Evolutionary conservation across 306 rosid genomes (phyloP).

Genomic region (Sicyos baderoa): DNA sequence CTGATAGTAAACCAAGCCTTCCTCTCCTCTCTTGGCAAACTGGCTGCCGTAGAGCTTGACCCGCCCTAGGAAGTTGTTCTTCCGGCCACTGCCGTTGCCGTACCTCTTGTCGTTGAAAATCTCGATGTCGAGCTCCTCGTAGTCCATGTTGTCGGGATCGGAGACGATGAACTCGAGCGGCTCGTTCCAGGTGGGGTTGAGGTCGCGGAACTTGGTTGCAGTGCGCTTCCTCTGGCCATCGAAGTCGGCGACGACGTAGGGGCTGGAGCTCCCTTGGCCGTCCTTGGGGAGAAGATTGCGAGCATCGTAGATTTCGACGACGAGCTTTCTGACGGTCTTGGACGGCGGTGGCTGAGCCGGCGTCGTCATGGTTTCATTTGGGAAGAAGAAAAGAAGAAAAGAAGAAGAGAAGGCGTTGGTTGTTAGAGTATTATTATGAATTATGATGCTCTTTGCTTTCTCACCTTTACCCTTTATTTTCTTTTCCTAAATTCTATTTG

Average conservation of each 20-base stretch:
- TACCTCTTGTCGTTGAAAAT: conserved; percentile 73
- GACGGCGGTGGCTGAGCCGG: conserved; percentile 25
- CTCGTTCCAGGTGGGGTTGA: conserved; percentile 84
- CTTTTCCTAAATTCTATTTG: neutral
- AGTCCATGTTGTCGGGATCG: conserved; percentile 71
- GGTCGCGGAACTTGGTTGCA: conserved; percentile 53
- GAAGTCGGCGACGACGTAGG: conserved; percentile 72
- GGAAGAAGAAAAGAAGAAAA: neutral
- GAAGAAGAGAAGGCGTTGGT: conserved; percentile 37
- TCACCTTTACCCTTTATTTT: neutral
- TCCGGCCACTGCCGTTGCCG: conserved; percentile 56
- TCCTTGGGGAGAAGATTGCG: conserved; percentile 86
- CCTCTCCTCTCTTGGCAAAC: conserved; percentile 59
- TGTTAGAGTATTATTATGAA: conserved; percentile 31
- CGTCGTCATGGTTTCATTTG: conserved; percentile 53
- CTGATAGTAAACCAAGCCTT: conserved; percentile 49
- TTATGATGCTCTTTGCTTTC: conserved; percentile 11
- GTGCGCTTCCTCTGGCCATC: conserved; percentile 84
- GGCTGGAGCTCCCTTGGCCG: conserved; percentile 93
- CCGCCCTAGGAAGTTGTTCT: conserved; percentile 80
- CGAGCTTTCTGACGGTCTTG: conserved; percentile 38
- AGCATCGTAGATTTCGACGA: conserved; percentile 70
- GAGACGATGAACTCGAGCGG: conserved; percentile 68
- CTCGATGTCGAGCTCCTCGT: conserved; percentile 85
- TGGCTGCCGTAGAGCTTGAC: conserved; percentile 71